Percentiles rank a stretch among this genome's conserved stretches.
phyloP scores from a whole-genome alignment of 805 yeast genomes.

The Wickerhamiella nectarea region DNA sequence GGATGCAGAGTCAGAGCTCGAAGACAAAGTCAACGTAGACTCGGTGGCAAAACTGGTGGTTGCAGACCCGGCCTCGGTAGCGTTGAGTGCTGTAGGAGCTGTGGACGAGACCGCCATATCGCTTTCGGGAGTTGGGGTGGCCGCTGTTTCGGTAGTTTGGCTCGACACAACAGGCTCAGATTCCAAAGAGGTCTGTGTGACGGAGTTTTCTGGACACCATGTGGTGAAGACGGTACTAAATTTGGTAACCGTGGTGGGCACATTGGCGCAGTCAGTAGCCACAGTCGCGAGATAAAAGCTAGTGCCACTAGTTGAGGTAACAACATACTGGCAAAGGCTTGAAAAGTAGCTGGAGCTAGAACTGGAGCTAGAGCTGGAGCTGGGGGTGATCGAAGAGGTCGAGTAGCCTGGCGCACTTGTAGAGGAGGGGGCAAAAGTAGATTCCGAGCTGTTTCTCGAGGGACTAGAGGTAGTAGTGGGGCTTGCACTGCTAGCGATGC shows the following conservation, averaged over 20 bases:
- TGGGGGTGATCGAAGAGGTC: not conserved
- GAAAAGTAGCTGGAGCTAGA: not conserved
- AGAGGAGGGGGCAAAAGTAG: not conserved
- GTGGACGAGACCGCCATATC: too few relatives aligned
- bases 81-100: too few relatives aligned
- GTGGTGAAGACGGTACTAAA: not conserved
- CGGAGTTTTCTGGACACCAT: not conserved
- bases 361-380: not conserved
- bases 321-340: not conserved
- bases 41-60: too few relatives aligned
- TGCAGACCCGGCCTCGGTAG: too few relatives aligned
- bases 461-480: not conserved
- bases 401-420: not conserved
- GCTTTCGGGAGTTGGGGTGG: not conserved
- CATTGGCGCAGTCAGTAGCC: not conserved
- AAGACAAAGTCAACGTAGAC: too few relatives aligned
- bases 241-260: conserved; percentile 1
- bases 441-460: not conserved
- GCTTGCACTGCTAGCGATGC: not conserved
- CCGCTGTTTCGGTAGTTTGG: not conserved
- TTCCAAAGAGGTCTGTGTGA: not conserved
- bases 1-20: too few relatives aligned
- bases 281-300: not conserved
- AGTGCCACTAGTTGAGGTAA: not conserved
- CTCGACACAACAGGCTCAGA: not conserved